A percentile compares a stretch with the other conserved stretches of the same genome.
Evolutionary conservation across 371 early-diverging fungal genomes (phyloP).

Genomic region (Lichtheimia ramosa): DNA sequence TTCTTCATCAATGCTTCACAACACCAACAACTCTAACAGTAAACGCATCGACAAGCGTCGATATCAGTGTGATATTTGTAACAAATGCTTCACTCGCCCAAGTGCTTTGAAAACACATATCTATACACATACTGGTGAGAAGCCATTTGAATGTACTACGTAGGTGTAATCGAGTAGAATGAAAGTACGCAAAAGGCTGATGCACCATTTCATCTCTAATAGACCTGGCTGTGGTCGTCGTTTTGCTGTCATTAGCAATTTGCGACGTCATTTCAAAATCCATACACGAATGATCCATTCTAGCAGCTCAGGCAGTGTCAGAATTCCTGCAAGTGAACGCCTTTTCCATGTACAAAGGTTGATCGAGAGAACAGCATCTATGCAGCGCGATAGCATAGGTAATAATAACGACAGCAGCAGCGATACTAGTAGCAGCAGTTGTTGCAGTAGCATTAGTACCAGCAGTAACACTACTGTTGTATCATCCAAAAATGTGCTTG

Average conservation of each 20-base stretch:
- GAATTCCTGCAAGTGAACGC: conserved; percentile 27
- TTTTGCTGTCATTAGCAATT: conserved; percentile 42
- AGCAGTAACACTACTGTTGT: too few relatives aligned
- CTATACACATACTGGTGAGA: conserved; percentile 79
- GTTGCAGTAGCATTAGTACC: not conserved
- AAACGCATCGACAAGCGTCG: conserved; percentile 4
- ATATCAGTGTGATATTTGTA: conserved; percentile 42
- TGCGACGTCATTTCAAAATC: conserved; percentile 40
- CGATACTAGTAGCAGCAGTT: not conserved
- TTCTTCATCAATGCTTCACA: not conserved
- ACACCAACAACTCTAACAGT: too few relatives aligned
- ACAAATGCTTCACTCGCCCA: conserved; percentile 75
- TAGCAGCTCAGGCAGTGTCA: conserved; percentile 1
- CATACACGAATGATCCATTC: conserved; percentile 21
- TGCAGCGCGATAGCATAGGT: not conserved
- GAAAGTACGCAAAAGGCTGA: not conserved
- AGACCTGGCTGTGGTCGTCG: conserved; percentile 39
- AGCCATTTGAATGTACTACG: conserved; percentile 66
- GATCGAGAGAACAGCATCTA: conserved; percentile 20
- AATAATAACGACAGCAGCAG: not conserved
- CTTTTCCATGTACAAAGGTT: conserved; percentile 23
- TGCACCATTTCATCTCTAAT: conserved; percentile 2
- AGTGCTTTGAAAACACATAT: conserved; percentile 72
- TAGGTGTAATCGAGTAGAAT: conserved; percentile 9
- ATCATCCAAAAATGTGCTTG: too few relatives aligned